A percentile compares a stretch with the other conserved stretches of the same genome.
Conservation (phyloP, 257 asterid genomes). For the Vinca minor region DNA sequence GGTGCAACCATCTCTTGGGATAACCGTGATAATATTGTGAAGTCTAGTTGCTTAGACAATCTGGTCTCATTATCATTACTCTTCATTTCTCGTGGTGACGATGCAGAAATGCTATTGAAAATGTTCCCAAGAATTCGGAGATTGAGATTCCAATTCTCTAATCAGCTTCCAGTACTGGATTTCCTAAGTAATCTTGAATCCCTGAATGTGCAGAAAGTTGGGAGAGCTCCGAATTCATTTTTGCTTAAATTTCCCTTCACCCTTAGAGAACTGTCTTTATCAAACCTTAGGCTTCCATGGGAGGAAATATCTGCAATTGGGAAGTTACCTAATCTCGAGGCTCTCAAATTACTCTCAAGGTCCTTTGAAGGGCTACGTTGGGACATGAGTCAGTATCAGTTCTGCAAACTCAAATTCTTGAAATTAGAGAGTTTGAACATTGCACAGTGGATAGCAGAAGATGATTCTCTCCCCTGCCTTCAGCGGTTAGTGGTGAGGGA, state of each 20-base stretch:
- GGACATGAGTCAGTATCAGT: not conserved
- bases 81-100: not conserved
- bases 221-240: too few species aligned
- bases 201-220: not conserved
- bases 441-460: not conserved
- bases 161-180: not conserved
- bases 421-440: not conserved
- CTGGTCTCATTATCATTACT: too few species aligned
- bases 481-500: not conserved
- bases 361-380: not conserved
- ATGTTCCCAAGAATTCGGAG: not conserved
- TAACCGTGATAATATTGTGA: not conserved
- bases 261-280: not conserved
- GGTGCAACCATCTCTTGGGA: not conserved
- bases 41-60: not conserved
- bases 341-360: not conserved
- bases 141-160: not conserved
- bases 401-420: not conserved
- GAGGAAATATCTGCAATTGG: not conserved
- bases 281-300: not conserved
- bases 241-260: not conserved
- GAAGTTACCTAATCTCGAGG: not conserved
- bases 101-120: not conserved
- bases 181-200: not conserved
- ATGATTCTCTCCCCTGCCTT: not conserved